phyloP scores from a whole-genome alignment of 2,329 filamentous ascomycete species.

The Diaporthe sp. region DNA sequence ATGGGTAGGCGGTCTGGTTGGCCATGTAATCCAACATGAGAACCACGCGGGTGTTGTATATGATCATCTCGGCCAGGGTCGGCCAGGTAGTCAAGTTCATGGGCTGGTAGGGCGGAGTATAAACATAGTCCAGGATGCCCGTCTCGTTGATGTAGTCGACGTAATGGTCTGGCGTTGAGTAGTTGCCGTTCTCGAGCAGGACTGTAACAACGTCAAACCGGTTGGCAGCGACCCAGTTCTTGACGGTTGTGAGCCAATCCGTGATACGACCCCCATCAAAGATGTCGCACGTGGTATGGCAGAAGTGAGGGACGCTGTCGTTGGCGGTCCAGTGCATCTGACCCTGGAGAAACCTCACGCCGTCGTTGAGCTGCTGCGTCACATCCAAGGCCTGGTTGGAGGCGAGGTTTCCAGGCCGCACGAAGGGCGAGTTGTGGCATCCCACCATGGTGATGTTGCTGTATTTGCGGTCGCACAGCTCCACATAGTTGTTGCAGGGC shows the following conservation, averaged over 20 bases:
- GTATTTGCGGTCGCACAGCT: conserved; percentile 81
- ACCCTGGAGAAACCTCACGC: conserved; percentile 72
- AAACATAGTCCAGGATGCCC: conserved; percentile 79
- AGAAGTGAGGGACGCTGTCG: conserved; percentile 73
- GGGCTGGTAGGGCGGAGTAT: conserved; percentile 73
- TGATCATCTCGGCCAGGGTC: conserved; percentile 80
- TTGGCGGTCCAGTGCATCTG: conserved; percentile 70
- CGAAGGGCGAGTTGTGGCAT: conserved; percentile 86
- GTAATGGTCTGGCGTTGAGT: conserved; percentile 72
- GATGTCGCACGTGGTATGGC: conserved; percentile 85
- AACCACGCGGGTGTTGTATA: conserved; percentile 76
- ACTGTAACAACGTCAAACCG: conserved; percentile 91
- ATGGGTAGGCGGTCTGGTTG: conserved; percentile 81
- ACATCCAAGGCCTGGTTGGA: conserved; percentile 80
- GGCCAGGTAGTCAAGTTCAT: conserved; percentile 85
- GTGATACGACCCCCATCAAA: conserved; percentile 84
- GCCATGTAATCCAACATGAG: conserved; percentile 89
- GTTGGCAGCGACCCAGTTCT: conserved; percentile 77
- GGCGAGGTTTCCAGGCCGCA: conserved; percentile 74
- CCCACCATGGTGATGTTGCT: conserved; percentile 84
- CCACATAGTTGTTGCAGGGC: conserved; percentile 82
- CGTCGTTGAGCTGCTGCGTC: conserved; percentile 79
- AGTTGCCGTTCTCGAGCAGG: conserved; percentile 85
- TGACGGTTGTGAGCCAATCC: conserved; percentile 76
- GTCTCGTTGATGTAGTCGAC: conserved; percentile 75